Base-by-base conservation (phyloP, 2,329 filamentous ascomycete genomes). In the Pestalotiopsis sp. region DNA sequence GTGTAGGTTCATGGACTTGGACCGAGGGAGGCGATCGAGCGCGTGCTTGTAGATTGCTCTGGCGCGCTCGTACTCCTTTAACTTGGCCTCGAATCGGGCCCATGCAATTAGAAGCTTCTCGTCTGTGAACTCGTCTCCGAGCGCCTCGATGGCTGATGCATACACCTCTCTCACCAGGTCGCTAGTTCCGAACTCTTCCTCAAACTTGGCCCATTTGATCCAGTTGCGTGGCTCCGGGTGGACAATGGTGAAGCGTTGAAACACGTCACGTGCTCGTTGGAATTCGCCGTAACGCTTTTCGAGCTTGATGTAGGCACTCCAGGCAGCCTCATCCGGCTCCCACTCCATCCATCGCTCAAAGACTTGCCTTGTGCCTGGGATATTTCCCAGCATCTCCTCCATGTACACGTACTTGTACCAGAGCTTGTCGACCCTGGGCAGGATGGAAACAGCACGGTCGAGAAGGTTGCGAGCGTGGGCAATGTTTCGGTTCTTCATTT, bases 351-450 rank as follows among this genome's bases (percentile, higher is more conserved):
- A 99, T 61, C 96, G 88, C 83, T 99, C 96, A 78, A 98, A 99
- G 0, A 98, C 94, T 75, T 97, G 94, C 69, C 96, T 87, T 2
- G 94, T 97, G 45, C 95, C 96, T 3, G 95, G 90, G 63, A 99
- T 91, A 76, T 99, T 98, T 6, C 94, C 94, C 67, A 99, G 87
- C 82, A 95, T 98, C 86, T 99, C 96, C 84, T 98, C 95, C 92
- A 97, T 97, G 80, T 97, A 97, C 31, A 97, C 94, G 84, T 98
- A 99, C 80, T 98, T 98, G 85, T 97, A 99, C 96, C 96, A 99
- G 41, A 99, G 84, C 85, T 98, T 98, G 79, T 98, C 94, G 56
- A 98, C 89, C 68, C 96, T 87, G 4, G 96, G 96, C 52, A 98
- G 84, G 68, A 97, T 93, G 0, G 94, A 94, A 66, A 98, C 94